Conservation (phyloP, 768 basidiomycete species). For the Mycena kentingensis region DNA sequence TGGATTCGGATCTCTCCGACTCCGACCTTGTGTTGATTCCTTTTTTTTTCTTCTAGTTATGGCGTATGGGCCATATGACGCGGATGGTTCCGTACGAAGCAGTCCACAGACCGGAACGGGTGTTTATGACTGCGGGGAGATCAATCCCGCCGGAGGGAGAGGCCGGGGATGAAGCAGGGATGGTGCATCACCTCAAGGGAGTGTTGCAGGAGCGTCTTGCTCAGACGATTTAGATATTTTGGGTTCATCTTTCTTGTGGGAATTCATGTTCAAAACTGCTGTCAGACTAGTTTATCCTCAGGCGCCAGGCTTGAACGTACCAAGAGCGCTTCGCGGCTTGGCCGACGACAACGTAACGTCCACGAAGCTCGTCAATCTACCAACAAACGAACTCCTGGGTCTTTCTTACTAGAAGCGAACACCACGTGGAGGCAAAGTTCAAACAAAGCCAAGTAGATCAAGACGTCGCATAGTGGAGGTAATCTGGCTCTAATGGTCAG, state of each 20-base stretch:
- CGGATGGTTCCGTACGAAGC: constrained; percentile 3
- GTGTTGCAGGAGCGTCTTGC: constrained; percentile 5
- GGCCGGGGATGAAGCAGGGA: constrained; percentile 1
- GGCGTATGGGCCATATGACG: constrained; percentile 6
- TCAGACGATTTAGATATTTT: not conserved
- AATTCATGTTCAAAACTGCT: not conserved
- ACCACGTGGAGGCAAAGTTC: no score
- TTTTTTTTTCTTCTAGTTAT: not conserved
- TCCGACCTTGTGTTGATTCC: not conserved
- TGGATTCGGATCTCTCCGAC: no score
- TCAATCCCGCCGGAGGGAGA: constrained; percentile 2
- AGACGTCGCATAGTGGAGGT: no score
- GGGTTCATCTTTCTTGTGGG: not conserved
- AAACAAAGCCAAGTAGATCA: no score
- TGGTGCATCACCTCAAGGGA: constrained; percentile 1
- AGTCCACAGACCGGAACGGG: constrained; percentile 2
- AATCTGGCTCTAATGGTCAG: no score
- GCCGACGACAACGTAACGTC: no score
- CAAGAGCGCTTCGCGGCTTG: no score
- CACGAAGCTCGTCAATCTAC: no score
- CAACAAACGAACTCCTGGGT: no score
- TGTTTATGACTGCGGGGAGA: constrained; percentile 4
- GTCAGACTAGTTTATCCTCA: not conserved
- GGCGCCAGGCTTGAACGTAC: not conserved
- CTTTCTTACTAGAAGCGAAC: no score